Evolutionary conservation across 305 asterid genomes (phyloP), one percentile per base, ranked within the genome.

Genomic region (Euphrasia arctica): DNA sequence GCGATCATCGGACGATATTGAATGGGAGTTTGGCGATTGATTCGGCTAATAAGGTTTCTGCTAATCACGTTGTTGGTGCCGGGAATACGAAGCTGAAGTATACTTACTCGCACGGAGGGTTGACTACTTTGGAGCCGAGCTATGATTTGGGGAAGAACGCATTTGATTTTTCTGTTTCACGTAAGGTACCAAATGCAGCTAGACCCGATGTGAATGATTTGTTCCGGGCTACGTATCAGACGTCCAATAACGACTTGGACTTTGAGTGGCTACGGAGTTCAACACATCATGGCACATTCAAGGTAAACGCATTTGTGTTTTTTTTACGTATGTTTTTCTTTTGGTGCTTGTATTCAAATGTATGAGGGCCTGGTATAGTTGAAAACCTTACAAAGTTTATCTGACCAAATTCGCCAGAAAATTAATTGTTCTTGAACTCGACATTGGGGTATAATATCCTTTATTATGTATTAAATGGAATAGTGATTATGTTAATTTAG

Each of bases 11-110:
- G 68, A 91, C 96, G 5, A 83, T 77, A 58, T 58, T 91, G 73
- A 87, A 91, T 65, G 98, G 98, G 68, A 77, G 77, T 64, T 71
- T 91, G 74, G 85, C 79, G 70, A 52, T 91, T 75, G 98, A 89
- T 77, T 70, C 92, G 0, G 80, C 79, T 22, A 89, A 87, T 69
- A 91, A 91, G 88, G 85, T 89, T 34, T 89, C 98, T 7, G 95
- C 81, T 3, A 89, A 85, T 78, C 95, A 91, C 45, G 72, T 80
- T 64, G 72, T 89, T 58, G 95, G 90, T 25, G 82, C 90, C 1
- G 83, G 69, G 62, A 83, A 70, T 71, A 69, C 87, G 39, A 89
- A 79, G 78, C 55, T 89, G 58, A 91, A 89, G 88, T 89, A 91
- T 57, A 83, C 78, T 57, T 91, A 86, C 71, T 62, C 80, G 58